phyloP scores from a whole-genome alignment of 2,329 filamentous ascomycete species.

The Microsporum canis region DNA sequence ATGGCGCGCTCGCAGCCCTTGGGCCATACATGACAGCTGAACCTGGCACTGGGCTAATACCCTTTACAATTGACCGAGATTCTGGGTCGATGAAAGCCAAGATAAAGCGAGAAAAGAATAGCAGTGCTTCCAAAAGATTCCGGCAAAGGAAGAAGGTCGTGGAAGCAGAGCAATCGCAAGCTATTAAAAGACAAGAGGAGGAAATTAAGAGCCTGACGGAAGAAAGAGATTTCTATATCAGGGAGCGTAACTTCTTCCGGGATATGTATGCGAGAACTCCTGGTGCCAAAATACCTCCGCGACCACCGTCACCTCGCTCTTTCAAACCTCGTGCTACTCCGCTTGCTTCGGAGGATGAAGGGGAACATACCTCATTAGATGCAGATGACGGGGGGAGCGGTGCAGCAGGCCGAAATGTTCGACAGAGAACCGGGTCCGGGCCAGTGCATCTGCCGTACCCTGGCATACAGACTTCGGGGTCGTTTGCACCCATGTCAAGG shows the following conservation, averaged over 20 bases:
- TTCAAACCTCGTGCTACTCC: neutral
- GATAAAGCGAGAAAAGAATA: conserved; percentile 34
- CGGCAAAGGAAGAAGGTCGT: conserved; percentile 31
- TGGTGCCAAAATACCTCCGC: conserved; percentile 9
- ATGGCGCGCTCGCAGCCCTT: neutral
- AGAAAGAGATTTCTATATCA: conserved; percentile 31
- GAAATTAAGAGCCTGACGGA: conserved; percentile 25
- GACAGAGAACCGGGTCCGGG: conserved; percentile 10
- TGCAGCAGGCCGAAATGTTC: conserved; percentile 7
- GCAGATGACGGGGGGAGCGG: conserved; percentile 5
- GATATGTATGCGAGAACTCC: conserved; percentile 17
- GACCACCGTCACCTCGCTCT: conserved; percentile 12
- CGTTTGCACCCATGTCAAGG: neutral
- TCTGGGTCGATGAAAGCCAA: conserved; percentile 33
- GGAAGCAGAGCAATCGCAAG: conserved; percentile 31
- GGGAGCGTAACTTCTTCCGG: conserved; percentile 32
- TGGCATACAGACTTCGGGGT: neutral
- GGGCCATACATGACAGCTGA: neutral
- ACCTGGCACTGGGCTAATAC: conserved; percentile 23
- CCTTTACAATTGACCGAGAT: conserved; percentile 30
- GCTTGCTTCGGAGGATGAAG: conserved; percentile 5
- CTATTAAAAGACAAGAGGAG: conserved; percentile 25
- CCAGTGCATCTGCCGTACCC: conserved; percentile 2
- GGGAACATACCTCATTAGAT: neutral
- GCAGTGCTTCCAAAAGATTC: conserved; percentile 32